Conservation (phyloP, 768 basidiomycete species). For the Agrocybe chaxingu region DNA sequence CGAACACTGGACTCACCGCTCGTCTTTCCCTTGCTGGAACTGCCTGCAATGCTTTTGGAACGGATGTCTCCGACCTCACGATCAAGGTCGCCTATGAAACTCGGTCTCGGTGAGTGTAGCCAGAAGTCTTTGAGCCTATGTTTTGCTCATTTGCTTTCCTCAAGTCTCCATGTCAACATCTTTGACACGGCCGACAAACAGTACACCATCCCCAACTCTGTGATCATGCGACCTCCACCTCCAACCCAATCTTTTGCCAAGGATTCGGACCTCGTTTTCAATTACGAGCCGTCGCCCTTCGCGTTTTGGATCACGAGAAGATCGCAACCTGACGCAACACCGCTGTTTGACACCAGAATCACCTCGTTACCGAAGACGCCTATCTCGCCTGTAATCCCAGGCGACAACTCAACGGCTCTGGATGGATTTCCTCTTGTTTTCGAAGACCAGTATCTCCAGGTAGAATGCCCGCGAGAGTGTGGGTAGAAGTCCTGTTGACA, state of each 20-base stretch:
- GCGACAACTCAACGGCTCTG: constrained; percentile 52
- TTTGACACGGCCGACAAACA: constrained; percentile 59
- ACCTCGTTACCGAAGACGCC: constrained; percentile 59
- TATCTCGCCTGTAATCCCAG: constrained; percentile 49
- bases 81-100: constrained; percentile 68
- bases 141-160: background rate
- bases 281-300: constrained; percentile 62
- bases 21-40: constrained; percentile 49
- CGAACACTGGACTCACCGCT: constrained; percentile 48
- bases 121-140: background rate
- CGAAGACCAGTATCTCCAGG: constrained; percentile 79
- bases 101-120: constrained; percentile 37
- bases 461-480: constrained; percentile 12
- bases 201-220: constrained; percentile 63
- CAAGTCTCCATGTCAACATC: constrained; percentile 66
- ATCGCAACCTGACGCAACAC: constrained; percentile 47
- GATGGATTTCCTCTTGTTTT: constrained; percentile 71
- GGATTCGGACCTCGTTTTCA: constrained; percentile 65
- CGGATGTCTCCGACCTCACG: constrained; percentile 55
- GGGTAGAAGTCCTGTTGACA: constrained; percentile 15
- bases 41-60: constrained; percentile 65
- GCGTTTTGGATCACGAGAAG: constrained; percentile 80
- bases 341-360: constrained; percentile 70
- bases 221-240: constrained; percentile 35
- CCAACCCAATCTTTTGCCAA: constrained; percentile 30